Percentiles rank a stretch among this genome's conserved stretches.
Evolutionary conservation across 2,329 filamentous ascomycete species (phyloP).

Genomic region (Fusarium camptoceras): DNA sequence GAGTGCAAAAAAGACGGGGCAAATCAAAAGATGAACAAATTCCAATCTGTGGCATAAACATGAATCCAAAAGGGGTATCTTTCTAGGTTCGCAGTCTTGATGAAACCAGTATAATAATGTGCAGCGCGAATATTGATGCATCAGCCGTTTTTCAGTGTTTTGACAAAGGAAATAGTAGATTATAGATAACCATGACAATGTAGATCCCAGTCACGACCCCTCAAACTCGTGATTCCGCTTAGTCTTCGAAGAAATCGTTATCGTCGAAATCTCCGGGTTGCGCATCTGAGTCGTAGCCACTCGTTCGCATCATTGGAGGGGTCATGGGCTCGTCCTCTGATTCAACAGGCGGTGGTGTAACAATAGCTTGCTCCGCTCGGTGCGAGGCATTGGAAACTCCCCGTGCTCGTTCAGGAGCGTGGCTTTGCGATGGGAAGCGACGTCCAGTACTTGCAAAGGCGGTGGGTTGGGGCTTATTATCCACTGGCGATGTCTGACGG

Average conservation of each 20-base stretch:
- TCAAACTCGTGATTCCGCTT: conserved; percentile 14
- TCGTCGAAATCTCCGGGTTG: conserved; percentile 70
- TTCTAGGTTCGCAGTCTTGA: conserved; percentile 54
- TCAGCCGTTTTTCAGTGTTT: conserved; percentile 41
- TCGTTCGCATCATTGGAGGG: conserved; percentile 70
- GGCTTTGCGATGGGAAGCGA: conserved; percentile 63
- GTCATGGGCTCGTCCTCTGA: conserved; percentile 62
- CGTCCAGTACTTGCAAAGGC: conserved; percentile 71
- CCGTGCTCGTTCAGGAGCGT: conserved; percentile 41
- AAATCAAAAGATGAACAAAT: conserved; percentile 32
- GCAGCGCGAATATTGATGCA: conserved; percentile 39
- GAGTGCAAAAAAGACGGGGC: conserved; percentile 27
- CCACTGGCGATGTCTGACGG: conserved; percentile 67
- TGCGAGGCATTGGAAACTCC: conserved; percentile 50
- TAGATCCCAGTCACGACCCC: conserved; percentile 11
- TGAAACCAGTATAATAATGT: conserved; percentile 46
- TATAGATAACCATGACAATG: conserved; percentile 19
- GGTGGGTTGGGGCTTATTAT: conserved; percentile 63
- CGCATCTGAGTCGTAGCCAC: conserved; percentile 71
- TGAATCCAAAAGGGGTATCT: conserved; percentile 57
- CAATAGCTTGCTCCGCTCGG: conserved; percentile 31
- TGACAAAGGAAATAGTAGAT: conserved; percentile 47
- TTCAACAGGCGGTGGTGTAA: conserved; percentile 56
- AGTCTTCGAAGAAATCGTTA: conserved; percentile 67
- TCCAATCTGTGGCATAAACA: conserved; percentile 47